These are phyloP conservation scores for Acacia concinna DNA, from an alignment of 331 rosid genomes.

Conservation along the genomic window DNA sequence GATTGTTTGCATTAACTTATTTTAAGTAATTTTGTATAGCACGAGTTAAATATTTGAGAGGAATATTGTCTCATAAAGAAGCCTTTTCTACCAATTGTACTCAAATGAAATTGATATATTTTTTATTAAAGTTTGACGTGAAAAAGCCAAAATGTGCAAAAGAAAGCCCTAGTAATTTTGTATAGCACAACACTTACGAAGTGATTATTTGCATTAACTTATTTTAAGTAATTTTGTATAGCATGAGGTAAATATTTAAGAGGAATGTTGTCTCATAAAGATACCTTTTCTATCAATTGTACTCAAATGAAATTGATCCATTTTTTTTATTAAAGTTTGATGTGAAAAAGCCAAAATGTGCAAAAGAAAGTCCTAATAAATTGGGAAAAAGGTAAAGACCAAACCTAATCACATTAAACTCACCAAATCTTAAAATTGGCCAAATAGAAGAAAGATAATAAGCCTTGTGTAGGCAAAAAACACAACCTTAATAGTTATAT, in stretches of 20 bases:
- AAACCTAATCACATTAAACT: not conserved
- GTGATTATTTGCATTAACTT: not conserved
- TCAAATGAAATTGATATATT: no score
- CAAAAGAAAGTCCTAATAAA: not conserved
- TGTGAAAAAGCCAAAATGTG: not conserved
- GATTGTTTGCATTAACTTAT: not conserved
- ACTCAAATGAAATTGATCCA: not conserved
- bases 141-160: not conserved
- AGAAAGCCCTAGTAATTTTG: not conserved
- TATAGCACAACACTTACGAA: not conserved
- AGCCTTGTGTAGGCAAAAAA: not conserved
- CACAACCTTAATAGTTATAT: no score
- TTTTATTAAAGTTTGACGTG: not conserved
- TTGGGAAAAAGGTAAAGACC: not conserved
- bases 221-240: no score
- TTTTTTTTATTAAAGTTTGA: not conserved
- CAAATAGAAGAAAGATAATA: not conserved
- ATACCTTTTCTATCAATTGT: not conserved
- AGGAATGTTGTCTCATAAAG: not conserved
- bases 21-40: no score
- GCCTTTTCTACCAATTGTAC: not conserved
- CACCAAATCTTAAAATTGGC: not conserved
- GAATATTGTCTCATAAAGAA: not conserved
- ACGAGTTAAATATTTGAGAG: not conserved
- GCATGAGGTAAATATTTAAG: not conserved